Evolutionary conservation across 1,284 basidiomycete species (phyloP).

Genomic region (Apiotrichum brassicae): DNA sequence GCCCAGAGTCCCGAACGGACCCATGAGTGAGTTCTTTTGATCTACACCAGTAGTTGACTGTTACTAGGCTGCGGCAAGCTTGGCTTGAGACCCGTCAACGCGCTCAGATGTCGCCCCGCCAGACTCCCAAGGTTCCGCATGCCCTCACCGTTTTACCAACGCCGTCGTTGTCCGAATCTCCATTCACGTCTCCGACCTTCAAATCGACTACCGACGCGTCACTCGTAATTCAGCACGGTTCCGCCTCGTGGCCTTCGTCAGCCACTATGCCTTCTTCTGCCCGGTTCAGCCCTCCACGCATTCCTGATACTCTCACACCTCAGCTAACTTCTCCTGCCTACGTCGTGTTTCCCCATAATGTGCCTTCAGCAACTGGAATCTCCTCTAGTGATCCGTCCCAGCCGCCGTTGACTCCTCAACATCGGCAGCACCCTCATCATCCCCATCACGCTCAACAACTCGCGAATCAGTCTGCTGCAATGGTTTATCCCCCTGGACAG

Average conservation of each 20-base stretch:
- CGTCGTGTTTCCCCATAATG: background rate
- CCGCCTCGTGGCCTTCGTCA: background rate
- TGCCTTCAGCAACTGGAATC: background rate
- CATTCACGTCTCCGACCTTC: slow-evolving; percentile 12
- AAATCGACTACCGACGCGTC: background rate
- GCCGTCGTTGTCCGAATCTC: slow-evolving; percentile 5
- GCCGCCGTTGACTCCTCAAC: background rate
- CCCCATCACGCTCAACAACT: no score
- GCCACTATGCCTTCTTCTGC: background rate
- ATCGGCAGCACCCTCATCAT: background rate
- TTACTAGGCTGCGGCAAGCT: background rate
- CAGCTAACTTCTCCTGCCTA: background rate
- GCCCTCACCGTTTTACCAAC: background rate
- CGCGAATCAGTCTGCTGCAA: background rate
- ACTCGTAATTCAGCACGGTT: background rate
- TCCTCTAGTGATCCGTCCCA: background rate
- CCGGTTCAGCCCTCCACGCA: background rate
- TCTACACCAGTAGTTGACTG: background rate
- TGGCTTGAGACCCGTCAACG: background rate
- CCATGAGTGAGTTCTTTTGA: slow-evolving; percentile 17
- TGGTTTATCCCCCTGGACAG: slow-evolving; percentile 2
- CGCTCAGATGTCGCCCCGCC: background rate
- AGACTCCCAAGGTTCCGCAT: background rate
- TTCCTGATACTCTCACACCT: background rate
- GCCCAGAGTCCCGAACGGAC: slow-evolving; percentile 62